phyloP scores from a whole-genome alignment of 441 rosid species.

The Erodium texanum region DNA sequence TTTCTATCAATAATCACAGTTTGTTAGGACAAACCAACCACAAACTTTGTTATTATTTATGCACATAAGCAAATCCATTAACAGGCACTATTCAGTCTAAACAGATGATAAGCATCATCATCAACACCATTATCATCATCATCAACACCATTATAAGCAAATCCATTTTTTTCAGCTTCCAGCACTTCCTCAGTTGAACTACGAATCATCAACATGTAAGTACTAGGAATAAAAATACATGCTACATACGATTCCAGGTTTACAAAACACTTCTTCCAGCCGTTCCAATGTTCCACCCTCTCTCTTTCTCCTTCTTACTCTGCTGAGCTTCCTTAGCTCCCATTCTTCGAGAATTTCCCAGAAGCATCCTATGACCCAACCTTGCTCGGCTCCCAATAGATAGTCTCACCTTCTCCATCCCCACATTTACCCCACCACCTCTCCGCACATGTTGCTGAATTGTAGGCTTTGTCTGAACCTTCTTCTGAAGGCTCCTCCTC shows the following conservation, averaged over 20 bases:
- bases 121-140: no score
- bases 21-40: no score
- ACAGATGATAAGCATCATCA: no score
- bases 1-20: no score
- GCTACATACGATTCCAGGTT: background rate
- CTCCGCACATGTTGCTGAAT: slow-evolving; percentile 61
- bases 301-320: slow-evolving; percentile 63
- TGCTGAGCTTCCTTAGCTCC: slow-evolving; percentile 43
- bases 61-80: no score
- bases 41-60: no score
- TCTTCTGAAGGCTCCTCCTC: slow-evolving; percentile 74
- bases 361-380: slow-evolving; percentile 47
- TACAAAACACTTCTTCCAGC: slow-evolving; percentile 16
- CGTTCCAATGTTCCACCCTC: slow-evolving; percentile 60
- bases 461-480: slow-evolving; percentile 46
- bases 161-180: background rate
- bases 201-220: background rate
- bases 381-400: slow-evolving; percentile 84
- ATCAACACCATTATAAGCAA: no score
- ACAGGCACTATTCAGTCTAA: no score
- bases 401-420: slow-evolving; percentile 74
- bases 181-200: background rate
- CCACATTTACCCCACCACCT: slow-evolving; percentile 73
- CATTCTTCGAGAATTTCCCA: slow-evolving; percentile 45
- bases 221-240: background rate